Evolutionary conservation across 2,329 filamentous ascomycete species (phyloP).

Genomic region (Fusarium praegraminearum): DNA sequence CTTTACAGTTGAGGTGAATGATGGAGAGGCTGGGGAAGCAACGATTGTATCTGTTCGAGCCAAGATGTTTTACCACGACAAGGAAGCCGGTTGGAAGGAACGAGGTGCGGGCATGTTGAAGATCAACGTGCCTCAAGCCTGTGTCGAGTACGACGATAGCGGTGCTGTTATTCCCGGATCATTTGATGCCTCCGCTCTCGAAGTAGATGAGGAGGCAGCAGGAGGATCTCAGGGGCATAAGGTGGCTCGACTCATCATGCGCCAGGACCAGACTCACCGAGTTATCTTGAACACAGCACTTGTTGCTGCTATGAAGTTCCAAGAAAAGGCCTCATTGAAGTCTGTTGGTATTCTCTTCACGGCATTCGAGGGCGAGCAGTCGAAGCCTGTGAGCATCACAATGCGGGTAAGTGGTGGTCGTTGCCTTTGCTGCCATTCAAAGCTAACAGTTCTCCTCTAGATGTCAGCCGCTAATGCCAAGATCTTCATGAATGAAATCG

Average conservation of each 20-base stretch:
- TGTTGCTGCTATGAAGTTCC: constrained; percentile 81
- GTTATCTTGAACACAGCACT: constrained; percentile 89
- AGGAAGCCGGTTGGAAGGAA: constrained; percentile 85
- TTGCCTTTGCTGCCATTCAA: not conserved
- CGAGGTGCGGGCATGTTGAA: constrained; percentile 86
- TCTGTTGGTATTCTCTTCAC: constrained; percentile 76
- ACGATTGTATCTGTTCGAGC: constrained; percentile 81
- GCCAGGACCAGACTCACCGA: constrained; percentile 88
- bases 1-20: constrained; percentile 74
- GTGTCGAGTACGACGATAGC: constrained; percentile 66
- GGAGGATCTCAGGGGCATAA: constrained; percentile 53
- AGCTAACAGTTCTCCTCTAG: constrained; percentile 50
- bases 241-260: constrained; percentile 83
- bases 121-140: constrained; percentile 77
- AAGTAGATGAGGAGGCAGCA: constrained; percentile 57
- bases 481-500: constrained; percentile 63
- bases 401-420: constrained; percentile 65
- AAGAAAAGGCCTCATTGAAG: constrained; percentile 80
- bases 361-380: constrained; percentile 68
- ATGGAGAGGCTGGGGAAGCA: constrained; percentile 86
- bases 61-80: constrained; percentile 85
- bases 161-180: constrained; percentile 63
- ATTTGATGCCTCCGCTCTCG: constrained; percentile 67
- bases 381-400: constrained; percentile 68
- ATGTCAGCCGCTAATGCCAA: constrained; percentile 67